These are phyloP conservation scores for Mikania micrantha DNA, from an alignment of 129 eudicot genomes.

Conservation along the genomic window DNA sequence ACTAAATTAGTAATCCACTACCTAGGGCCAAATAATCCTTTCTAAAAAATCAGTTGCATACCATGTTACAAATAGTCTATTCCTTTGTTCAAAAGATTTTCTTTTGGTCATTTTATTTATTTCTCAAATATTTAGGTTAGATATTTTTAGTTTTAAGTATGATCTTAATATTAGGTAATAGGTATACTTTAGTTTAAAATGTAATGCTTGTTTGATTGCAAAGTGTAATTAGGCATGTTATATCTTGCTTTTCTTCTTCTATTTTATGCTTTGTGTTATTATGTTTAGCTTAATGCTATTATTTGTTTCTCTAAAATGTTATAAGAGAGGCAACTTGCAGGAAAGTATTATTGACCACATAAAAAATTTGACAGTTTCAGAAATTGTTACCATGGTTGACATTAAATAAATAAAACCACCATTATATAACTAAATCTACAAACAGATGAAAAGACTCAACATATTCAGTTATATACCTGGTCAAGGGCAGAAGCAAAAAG, in stretches of 20 bases:
- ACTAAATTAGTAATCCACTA: neutral
- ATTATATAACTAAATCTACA: neutral
- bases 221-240: too few relatives aligned
- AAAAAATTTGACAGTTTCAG: neutral
- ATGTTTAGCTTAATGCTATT: too few relatives aligned
- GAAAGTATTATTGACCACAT: neutral
- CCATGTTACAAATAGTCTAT: neutral
- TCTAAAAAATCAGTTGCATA: neutral
- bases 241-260: too few relatives aligned
- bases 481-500: constrained; percentile 98
- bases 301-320: too few relatives aligned
- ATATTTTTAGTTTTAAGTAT: too few relatives aligned
- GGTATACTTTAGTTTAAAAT: too few relatives aligned
- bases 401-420: neutral
- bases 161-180: too few relatives aligned
- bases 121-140: too few relatives aligned
- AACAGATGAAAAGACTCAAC: neutral
- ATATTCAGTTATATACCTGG: constrained; percentile 47
- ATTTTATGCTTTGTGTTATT: too few relatives aligned
- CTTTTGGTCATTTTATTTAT: neutral
- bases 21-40: neutral
- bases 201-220: too few relatives aligned
- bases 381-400: neutral
- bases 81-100: neutral
- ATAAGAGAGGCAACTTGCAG: neutral